phyloP scores from a whole-genome alignment of 345 rosid species.

The Microthlaspi erraticum region DNA sequence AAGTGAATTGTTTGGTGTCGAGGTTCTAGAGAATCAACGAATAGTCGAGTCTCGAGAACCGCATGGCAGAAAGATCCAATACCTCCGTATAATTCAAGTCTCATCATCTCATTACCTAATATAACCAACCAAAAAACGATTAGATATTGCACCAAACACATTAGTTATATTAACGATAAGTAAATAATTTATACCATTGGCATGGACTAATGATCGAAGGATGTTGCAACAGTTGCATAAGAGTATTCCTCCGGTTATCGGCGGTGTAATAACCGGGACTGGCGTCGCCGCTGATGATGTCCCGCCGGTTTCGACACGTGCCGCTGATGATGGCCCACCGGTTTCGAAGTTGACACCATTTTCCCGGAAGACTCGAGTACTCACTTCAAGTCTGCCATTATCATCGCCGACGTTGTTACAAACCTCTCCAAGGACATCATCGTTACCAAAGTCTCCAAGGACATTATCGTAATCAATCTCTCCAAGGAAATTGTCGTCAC shows the following conservation, averaged over 20 bases:
- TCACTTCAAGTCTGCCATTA: conserved; percentile 19
- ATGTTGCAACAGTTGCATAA: conserved; percentile 25
- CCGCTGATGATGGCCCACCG: conserved; percentile 14
- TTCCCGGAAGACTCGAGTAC: conserved; percentile 11
- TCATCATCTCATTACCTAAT: not conserved
- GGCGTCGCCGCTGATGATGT: no score
- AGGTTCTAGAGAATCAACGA: not conserved
- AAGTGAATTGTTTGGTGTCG: not conserved
- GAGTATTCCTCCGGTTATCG: not conserved
- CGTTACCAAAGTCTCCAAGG: not conserved
- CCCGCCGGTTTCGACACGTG: no score
- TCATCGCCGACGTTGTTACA: not conserved
- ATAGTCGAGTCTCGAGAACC: not conserved
- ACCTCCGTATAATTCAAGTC: conserved; percentile 23
- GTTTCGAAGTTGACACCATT: conserved; percentile 1
- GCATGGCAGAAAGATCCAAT: conserved; percentile 37
- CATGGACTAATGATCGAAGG: conserved; percentile 23
- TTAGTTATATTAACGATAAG: no score
- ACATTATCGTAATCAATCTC: conserved; percentile 12
- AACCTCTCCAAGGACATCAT: not conserved
- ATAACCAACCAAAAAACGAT: no score
- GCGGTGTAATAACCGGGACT: not conserved
- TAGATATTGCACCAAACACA: no score
- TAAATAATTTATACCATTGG: conserved; percentile 18
- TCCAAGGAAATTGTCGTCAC: conserved; percentile 3